These are phyloP conservation scores for Lichtheimia corymbifera DNA, from an alignment of 371 early-diverging fungal genomes.

Conservation along the genomic window DNA sequence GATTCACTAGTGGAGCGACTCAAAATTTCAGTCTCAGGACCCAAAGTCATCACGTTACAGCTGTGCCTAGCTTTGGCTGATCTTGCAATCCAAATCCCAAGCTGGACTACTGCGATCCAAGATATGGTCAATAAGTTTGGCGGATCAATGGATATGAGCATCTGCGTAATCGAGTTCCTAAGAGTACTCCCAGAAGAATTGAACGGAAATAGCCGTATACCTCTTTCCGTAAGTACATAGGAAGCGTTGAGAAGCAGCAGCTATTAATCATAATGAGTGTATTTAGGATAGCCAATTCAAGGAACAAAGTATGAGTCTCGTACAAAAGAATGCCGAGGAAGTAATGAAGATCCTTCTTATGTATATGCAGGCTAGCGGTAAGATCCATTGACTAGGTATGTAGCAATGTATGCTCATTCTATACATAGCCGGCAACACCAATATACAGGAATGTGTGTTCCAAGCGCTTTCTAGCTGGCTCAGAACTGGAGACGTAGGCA, in stretches of 20 bases:
- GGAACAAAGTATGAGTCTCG: constrained; percentile 55
- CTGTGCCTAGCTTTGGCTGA: constrained; percentile 86
- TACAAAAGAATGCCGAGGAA: constrained; percentile 65
- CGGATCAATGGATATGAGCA: constrained; percentile 53
- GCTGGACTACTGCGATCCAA: constrained; percentile 81
- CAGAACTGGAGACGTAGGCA: constrained; percentile 76
- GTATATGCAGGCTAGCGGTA: constrained; percentile 71
- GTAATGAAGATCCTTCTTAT: constrained; percentile 66
- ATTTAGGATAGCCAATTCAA: constrained; percentile 66
- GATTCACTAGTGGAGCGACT: constrained; percentile 77
- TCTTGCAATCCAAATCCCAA: constrained; percentile 79
- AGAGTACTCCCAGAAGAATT: constrained; percentile 90
- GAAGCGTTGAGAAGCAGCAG: background rate
- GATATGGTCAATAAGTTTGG: constrained; percentile 68
- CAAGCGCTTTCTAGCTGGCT: constrained; percentile 85
- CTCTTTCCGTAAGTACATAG: constrained; percentile 52
- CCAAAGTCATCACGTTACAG: constrained; percentile 74
- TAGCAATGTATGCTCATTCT: constrained; percentile 4
- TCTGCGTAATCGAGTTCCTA: constrained; percentile 77
- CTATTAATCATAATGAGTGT: constrained; percentile 1
- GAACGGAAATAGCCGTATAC: constrained; percentile 62
- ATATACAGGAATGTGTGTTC: constrained; percentile 67
- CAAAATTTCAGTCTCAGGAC: constrained; percentile 44
- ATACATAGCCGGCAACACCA: constrained; percentile 44
- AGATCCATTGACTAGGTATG: background rate